phyloP scores from a whole-genome alignment of 345 rosid genomes.

The Xanthoceras sorbifolium region DNA sequence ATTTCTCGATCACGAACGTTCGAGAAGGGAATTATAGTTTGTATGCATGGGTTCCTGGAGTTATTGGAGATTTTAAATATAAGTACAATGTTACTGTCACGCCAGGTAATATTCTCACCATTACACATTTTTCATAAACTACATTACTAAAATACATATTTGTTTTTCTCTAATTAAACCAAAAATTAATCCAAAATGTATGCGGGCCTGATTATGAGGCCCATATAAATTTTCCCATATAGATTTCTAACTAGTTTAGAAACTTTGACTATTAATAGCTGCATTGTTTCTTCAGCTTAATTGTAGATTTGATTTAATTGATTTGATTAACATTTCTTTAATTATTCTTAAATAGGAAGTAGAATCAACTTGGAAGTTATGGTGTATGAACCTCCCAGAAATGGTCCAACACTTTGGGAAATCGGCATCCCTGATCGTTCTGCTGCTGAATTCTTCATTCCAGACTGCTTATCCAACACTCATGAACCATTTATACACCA shows the following conservation, averaged over 20 bases:
- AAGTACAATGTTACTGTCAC: slow-evolving; percentile 35
- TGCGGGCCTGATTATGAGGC: not conserved
- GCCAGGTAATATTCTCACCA: slow-evolving; percentile 46
- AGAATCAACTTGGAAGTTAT: slow-evolving; percentile 44
- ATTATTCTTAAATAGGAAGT: slow-evolving; percentile 36
- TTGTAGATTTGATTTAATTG: not conserved
- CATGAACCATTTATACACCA: slow-evolving; percentile 40
- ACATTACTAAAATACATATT: no score
- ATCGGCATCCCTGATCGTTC: slow-evolving; percentile 79
- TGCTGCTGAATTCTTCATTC: slow-evolving; percentile 72
- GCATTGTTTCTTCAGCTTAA: not conserved
- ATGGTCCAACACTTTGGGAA: slow-evolving; percentile 84
- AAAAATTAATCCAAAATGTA: no score
- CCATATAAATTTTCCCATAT: not conserved
- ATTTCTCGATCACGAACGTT: slow-evolving; percentile 57
- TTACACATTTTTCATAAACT: no score
- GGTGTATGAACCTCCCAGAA: slow-evolving; percentile 65
- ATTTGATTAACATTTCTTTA: not conserved
- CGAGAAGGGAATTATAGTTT: slow-evolving; percentile 64
- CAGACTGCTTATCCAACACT: slow-evolving; percentile 60
- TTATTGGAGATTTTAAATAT: slow-evolving; percentile 67
- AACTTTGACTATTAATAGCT: not conserved
- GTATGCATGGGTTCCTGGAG: slow-evolving; percentile 70
- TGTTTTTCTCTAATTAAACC: no score
- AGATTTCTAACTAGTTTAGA: not conserved